Conservation (phyloP, 129 eudicot genomes). For the Escallonia herrerae region DNA sequence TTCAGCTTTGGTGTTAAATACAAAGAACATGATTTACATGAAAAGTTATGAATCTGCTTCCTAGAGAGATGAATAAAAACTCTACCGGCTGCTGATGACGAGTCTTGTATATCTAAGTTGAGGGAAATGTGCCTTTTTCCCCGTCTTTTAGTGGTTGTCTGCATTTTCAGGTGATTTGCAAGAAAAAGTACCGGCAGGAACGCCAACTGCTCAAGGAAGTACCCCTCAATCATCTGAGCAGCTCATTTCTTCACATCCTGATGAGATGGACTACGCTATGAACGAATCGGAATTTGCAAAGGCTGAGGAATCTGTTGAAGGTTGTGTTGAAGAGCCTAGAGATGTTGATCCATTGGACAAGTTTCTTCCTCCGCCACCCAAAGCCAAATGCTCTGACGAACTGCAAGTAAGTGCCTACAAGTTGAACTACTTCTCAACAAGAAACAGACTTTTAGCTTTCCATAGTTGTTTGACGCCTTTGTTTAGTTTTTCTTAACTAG, state of each 20-base stretch:
- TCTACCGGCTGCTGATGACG: no score
- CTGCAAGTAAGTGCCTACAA: conserved; percentile 53
- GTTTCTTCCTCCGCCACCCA: conserved; percentile 82
- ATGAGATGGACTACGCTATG: conserved; percentile 27
- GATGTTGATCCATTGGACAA: conserved; percentile 50
- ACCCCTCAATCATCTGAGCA: conserved; percentile 52
- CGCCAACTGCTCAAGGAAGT: conserved; percentile 51
- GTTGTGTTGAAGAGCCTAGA: conserved; percentile 26
- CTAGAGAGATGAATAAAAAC: no score
- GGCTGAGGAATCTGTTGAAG: conserved; percentile 30
- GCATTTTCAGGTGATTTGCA: conserved; percentile 36
- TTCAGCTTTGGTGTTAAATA: no score
- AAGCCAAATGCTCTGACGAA: conserved; percentile 65
- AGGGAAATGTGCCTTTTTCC: neutral
- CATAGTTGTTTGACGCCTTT: no score
- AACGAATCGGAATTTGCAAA: conserved; percentile 40
- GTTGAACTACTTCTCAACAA: neutral
- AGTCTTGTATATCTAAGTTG: neutral
- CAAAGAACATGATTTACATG: no score
- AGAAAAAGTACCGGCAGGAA: conserved; percentile 40
- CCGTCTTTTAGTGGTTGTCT: neutral
- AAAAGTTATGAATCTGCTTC: no score
- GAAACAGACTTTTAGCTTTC: neutral
- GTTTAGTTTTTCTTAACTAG: no score
- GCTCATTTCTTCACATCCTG: conserved; percentile 34